Evolutionary conservation across 352 stramenopile genomes (phyloP), one percentile per base, ranked within the genome.

Genomic region (Globisporangium apiculatum): DNA sequence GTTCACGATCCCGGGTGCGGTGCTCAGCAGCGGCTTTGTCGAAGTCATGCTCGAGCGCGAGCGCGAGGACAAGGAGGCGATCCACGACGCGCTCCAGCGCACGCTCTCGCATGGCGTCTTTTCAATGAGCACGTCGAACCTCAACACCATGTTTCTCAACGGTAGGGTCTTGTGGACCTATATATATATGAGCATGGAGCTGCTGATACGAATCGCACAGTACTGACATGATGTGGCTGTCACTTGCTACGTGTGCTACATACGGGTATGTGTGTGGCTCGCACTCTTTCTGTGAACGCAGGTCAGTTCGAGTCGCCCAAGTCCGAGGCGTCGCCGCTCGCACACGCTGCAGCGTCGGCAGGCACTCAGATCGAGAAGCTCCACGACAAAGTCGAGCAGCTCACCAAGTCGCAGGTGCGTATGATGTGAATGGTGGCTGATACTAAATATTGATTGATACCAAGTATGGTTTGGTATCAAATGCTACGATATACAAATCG

Each of bases 21-120:
- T 94, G n/a, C 61, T 94, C 14, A 75, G 78, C 40, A 88, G 75
- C 65, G 84, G 82, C 2, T 92, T 91, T 48, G 75, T 94, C 49
- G 84, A 94, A 49, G 70, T 94, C 7, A 91, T 91, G 84, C 72
- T 94, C n/a, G 73, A 94, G 41, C 63, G 68, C n/a, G 79, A 92
- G 61, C 74, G 84, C 49, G 67, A 76, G 36, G 57, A 84, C n/a
- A 78, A 82, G 56, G 71, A 63, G 31, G 66, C 68, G 5, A 64
- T 91, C 51, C 66, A 86, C 38, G 68, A 85, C 36, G 74, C 75
- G 6, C 69, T 91, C 1, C 73, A 70, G 24, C 64, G 68, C 18
- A 83, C 81, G 10, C 64, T 87, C 14, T 83, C 67, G 35, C 64
- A 71, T 31, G 80, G 82, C 37, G 57, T 83, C 9, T 65, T 66